Evolutionary conservation across 2,329 filamentous ascomycete species (phyloP).

Genomic region (Emydomyces testavorans): DNA sequence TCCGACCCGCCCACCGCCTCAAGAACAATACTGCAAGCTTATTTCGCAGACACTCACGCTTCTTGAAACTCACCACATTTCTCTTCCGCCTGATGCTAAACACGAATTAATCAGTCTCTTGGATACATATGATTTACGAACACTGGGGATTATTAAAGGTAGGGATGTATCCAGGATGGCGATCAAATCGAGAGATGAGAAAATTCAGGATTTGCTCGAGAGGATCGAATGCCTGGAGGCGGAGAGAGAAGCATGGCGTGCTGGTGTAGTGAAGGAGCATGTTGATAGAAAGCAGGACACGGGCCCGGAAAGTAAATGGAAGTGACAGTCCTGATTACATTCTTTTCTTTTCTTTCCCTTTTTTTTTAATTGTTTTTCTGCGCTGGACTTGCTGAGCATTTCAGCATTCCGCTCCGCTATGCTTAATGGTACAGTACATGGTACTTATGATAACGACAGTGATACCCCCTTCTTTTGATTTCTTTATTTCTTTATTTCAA

Average conservation of each 20-base stretch:
- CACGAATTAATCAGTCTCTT: constrained; percentile 37
- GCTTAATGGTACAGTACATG: too few species aligned
- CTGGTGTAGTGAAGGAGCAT: background rate
- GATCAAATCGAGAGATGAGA: constrained; percentile 52
- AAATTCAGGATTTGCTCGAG: constrained; percentile 55
- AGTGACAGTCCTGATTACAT: background rate
- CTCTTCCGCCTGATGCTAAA: constrained; percentile 26
- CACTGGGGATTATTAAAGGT: constrained; percentile 51
- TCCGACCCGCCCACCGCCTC: constrained; percentile 4
- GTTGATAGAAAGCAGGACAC: background rate
- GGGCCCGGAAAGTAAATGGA: background rate
- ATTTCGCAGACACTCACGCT: constrained; percentile 23
- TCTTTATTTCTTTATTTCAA: too few species aligned
- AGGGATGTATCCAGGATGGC: constrained; percentile 54
- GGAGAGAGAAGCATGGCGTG: constrained; percentile 43
- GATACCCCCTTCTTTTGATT: too few species aligned
- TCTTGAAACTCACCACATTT: constrained; percentile 27
- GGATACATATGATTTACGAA: constrained; percentile 45
- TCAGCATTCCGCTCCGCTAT: too few species aligned
- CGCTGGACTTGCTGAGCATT: too few species aligned
- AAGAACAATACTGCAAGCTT: constrained; percentile 19
- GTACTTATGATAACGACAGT: too few species aligned
- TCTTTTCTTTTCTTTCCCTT: background rate
- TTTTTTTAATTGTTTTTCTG: too few species aligned
- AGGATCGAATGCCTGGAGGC: constrained; percentile 49